phyloP scores from a whole-genome alignment of 2,329 filamentous ascomycete species.

The Apiospora pterosperma region DNA sequence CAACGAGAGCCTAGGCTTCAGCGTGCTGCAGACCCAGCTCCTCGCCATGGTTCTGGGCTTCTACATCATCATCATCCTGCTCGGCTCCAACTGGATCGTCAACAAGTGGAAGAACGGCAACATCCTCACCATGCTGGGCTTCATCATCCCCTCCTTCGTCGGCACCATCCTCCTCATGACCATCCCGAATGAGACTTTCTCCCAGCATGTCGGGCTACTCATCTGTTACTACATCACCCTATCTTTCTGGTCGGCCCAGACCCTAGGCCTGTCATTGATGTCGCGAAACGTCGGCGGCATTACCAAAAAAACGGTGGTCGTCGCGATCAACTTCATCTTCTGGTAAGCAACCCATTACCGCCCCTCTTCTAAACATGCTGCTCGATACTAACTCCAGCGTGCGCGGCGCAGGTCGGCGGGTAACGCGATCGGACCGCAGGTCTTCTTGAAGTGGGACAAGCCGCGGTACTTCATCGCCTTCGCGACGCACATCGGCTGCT shows the following conservation, averaged over 20 bases:
- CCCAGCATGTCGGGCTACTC: conserved; percentile 63
- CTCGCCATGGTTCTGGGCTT: conserved; percentile 72
- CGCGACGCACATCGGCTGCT: conserved; percentile 67
- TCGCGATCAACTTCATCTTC: conserved; percentile 67
- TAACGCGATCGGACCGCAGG: conserved; percentile 49
- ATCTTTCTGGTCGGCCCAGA: conserved; percentile 74
- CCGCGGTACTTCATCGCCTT: conserved; percentile 70
- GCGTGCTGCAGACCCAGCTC: conserved; percentile 64
- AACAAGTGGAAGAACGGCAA: conserved; percentile 64
- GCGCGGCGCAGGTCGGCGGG: background rate
- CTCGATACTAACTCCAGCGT: background rate
- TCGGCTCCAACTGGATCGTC: conserved; percentile 64
- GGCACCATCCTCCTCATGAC: conserved; percentile 73
- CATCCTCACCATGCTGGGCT: conserved; percentile 61
- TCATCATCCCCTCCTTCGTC: conserved; percentile 66
- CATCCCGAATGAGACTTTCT: conserved; percentile 52
- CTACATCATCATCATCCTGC: conserved; percentile 68
- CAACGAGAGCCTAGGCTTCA: conserved; percentile 60
- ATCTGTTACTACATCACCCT: conserved; percentile 74
- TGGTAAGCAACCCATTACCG: conserved; percentile 43
- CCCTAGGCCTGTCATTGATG: conserved; percentile 63
- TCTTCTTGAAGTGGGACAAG: conserved; percentile 57
- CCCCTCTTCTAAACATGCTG: conserved; percentile 6
- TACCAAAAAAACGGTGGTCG: conserved; percentile 67
- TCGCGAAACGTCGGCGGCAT: conserved; percentile 69